A percentile compares a stretch with the other conserved stretches of the same genome.
Evolutionary conservation across 768 basidiomycete species (phyloP).

Genomic region (Royoungia palumana): DNA sequence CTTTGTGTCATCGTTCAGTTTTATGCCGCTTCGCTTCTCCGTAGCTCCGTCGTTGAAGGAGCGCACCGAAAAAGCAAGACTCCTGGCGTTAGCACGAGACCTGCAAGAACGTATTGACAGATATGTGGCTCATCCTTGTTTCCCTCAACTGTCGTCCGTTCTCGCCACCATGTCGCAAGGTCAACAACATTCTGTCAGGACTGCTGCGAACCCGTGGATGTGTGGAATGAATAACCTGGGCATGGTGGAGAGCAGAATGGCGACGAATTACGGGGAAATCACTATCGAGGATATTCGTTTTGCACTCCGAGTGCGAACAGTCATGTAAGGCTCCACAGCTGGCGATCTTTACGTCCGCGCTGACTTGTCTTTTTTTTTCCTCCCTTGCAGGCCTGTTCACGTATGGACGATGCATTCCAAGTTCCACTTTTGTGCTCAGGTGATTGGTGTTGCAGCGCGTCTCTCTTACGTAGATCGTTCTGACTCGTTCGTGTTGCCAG

Average conservation of each 20-base stretch:
- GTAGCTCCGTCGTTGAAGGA: slow-evolving; percentile 8
- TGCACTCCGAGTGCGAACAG: slow-evolving; percentile 8
- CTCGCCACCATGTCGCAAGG: neutral
- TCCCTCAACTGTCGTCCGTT: slow-evolving; percentile 11
- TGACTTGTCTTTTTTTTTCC: no score
- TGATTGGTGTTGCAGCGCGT: neutral
- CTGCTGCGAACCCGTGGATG: neutral
- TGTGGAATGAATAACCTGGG: slow-evolving; percentile 17
- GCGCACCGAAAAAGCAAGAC: slow-evolving; percentile 5
- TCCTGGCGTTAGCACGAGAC: slow-evolving; percentile 8
- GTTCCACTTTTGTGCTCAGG: slow-evolving; percentile 13
- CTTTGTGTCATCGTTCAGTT: slow-evolving; percentile 11
- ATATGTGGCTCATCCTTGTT: slow-evolving; percentile 12
- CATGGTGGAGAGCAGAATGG: slow-evolving; percentile 10
- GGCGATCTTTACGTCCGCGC: neutral
- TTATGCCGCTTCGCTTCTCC: slow-evolving; percentile 16
- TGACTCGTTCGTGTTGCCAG: neutral
- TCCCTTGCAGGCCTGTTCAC: slow-evolving; percentile 5
- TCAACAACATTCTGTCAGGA: neutral
- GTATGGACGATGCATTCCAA: slow-evolving; percentile 20
- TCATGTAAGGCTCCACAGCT: slow-evolving; percentile 4
- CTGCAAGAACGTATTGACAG: slow-evolving; percentile 14
- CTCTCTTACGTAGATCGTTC: no score
- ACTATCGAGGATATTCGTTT: slow-evolving; percentile 2
- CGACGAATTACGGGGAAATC: slow-evolving; percentile 4